A percentile compares a stretch with the other conserved stretches of the same genome.
These are phyloP conservation scores for Penicillium verrucosum DNA, from an alignment of 2,329 filamentous ascomycete species.

Conservation along the genomic window DNA sequence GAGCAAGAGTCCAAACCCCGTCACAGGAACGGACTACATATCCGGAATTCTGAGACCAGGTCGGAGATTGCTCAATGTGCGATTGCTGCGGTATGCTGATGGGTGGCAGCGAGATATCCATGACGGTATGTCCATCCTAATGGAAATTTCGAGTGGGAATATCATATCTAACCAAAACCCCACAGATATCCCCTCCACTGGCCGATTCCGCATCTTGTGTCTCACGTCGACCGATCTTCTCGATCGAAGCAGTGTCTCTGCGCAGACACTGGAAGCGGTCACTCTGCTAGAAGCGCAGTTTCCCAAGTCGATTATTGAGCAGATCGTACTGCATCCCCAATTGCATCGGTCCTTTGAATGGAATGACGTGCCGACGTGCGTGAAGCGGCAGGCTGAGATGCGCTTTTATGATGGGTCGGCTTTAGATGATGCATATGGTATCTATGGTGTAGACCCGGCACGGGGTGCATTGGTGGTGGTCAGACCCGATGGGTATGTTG, in stretches of 20 bases:
- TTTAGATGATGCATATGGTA: constrained; percentile 33
- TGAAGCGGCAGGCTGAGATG: constrained; percentile 36
- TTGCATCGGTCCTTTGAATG: constrained; percentile 28
- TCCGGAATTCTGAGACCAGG: constrained; percentile 34
- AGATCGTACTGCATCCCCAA: constrained; percentile 33
- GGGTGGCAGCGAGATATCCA: constrained; percentile 34
- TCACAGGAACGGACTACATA: constrained; percentile 33
- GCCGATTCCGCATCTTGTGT: constrained; percentile 36
- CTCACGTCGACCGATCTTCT: constrained; percentile 35
- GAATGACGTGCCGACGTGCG: constrained; percentile 25
- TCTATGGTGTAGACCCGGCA: constrained; percentile 33
- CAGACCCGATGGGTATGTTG: constrained; percentile 40
- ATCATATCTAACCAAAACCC: background rate
- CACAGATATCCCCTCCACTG: constrained; percentile 33
- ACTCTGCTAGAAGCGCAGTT: constrained; percentile 22
- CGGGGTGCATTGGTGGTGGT: constrained; percentile 34
- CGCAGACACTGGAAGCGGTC: constrained; percentile 22
- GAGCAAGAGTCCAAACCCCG: constrained; percentile 9
- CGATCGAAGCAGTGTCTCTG: constrained; percentile 25
- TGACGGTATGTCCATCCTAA: constrained; percentile 11
- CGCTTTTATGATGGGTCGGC: constrained; percentile 31
- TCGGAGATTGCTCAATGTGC: constrained; percentile 31
- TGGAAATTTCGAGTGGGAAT: background rate
- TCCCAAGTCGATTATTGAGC: constrained; percentile 27
- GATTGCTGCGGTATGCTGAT: constrained; percentile 34